These are phyloP conservation scores for Alternaria ventricosa DNA, from an alignment of 2,329 filamentous ascomycete species.

Conservation along the genomic window DNA sequence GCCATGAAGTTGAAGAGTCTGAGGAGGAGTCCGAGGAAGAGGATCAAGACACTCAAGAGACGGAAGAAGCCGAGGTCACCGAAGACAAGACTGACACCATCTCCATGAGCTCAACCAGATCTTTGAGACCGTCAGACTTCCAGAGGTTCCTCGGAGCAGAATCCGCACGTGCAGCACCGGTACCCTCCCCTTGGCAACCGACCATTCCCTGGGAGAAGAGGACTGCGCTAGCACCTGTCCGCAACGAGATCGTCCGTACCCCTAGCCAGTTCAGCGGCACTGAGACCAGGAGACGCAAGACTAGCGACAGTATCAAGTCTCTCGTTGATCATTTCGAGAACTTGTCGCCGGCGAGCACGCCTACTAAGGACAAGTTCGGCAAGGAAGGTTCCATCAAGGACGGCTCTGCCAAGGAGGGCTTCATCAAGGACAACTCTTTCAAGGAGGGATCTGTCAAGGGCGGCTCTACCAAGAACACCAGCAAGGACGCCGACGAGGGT, in stretches of 20 bases:
- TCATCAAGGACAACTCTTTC: neutral
- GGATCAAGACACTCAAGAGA: neutral
- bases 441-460: too few relatives aligned
- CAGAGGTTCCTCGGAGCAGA: neutral
- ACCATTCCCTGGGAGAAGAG: neutral
- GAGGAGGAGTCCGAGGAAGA: neutral
- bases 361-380: neutral
- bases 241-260: neutral
- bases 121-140: neutral
- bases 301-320: constrained; percentile 2
- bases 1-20: neutral
- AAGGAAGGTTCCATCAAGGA: neutral
- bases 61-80: neutral
- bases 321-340: constrained; percentile 1
- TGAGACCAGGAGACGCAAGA: neutral
- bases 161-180: neutral
- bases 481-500: neutral
- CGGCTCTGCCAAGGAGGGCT: neutral
- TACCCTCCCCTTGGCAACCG: neutral
- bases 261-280: neutral
- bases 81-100: neutral
- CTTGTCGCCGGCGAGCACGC: neutral
- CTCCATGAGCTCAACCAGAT: rapidly evolving
- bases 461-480: neutral
- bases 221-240: neutral